A percentile compares a stretch with the other conserved stretches of the same genome.
These are phyloP conservation scores for Salix purpurea DNA, from an alignment of 345 rosid genomes.

Conservation along the genomic window DNA sequence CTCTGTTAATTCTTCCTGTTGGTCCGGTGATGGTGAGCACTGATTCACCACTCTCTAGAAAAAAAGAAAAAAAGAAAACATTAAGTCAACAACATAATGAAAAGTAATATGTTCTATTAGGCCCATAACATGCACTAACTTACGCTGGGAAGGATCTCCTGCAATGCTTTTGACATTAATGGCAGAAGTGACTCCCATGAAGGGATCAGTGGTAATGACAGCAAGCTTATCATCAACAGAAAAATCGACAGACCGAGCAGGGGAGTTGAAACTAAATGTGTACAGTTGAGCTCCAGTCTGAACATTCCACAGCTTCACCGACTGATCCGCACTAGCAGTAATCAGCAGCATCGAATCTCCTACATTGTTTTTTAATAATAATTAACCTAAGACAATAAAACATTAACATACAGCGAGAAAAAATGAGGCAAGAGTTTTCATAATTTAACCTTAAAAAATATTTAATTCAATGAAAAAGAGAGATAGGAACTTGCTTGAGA, in stretches of 20 bases:
- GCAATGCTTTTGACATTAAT: slow-evolving; percentile 80
- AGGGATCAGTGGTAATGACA: slow-evolving; percentile 85
- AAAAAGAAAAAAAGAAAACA: not conserved
- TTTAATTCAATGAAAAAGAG: not conserved
- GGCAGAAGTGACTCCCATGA: slow-evolving; percentile 82
- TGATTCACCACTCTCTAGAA: slow-evolving; percentile 66
- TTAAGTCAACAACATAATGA: not conserved
- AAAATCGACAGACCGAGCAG: slow-evolving; percentile 84
- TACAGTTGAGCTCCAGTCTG: slow-evolving; percentile 59
- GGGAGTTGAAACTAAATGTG: slow-evolving; percentile 71
- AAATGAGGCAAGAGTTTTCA: not conserved
- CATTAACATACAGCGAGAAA: not conserved
- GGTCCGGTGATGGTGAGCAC: slow-evolving; percentile 58
- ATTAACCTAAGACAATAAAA: too few relatives aligned
- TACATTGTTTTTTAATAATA: slow-evolving; percentile 1
- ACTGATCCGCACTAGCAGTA: slow-evolving; percentile 93
- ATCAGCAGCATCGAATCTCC: slow-evolving; percentile 74
- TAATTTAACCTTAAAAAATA: not conserved
- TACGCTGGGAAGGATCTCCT: slow-evolving; percentile 64
- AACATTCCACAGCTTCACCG: slow-evolving; percentile 86
- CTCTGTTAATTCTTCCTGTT: slow-evolving; percentile 81
- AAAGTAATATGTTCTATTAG: not conserved
- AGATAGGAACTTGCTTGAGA: slow-evolving; percentile 46
- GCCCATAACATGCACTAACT: slow-evolving; percentile 16
- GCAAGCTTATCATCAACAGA: slow-evolving; percentile 83